Conservation (phyloP, 768 basidiomycete species). For the Paxillus involutus region DNA sequence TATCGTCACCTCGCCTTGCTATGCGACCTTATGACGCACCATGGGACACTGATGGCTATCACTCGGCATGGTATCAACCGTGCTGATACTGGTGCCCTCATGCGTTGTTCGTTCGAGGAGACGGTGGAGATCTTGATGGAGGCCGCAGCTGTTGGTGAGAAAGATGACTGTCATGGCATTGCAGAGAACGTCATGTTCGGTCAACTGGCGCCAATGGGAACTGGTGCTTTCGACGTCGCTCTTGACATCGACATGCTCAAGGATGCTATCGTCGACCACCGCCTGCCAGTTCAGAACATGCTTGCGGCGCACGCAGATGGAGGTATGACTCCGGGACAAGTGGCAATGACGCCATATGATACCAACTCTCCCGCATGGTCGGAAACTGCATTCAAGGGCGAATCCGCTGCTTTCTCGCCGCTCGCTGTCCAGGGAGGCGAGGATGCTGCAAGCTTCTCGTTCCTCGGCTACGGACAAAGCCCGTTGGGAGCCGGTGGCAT, state of each 20-base stretch:
- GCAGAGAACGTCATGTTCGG: constrained; percentile 99
- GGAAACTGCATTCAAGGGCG: constrained; percentile 75
- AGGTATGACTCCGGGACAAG: constrained; percentile 88
- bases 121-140: constrained; percentile 99
- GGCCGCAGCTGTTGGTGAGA: constrained; percentile 96
- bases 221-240: constrained; percentile 93
- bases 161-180: constrained; percentile 96
- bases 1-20: constrained; percentile 96
- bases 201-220: constrained; percentile 99
- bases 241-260: constrained; percentile 98
- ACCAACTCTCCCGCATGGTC: constrained; percentile 86
- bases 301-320: constrained; percentile 78
- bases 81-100: constrained; percentile 97
- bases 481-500: constrained; percentile 81
- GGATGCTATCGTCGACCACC: constrained; percentile 96
- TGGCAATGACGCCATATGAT: constrained; percentile 97
- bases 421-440: constrained; percentile 86
- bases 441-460: constrained; percentile 72
- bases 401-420: constrained; percentile 92
- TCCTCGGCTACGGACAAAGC: constrained; percentile 81
- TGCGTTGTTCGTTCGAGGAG: constrained; percentile 99
- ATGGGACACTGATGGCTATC: constrained; percentile 94
- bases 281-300: constrained; percentile 82
- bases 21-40: constrained; percentile 97
- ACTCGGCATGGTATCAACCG: constrained; percentile 99